Evolutionary conservation across 768 basidiomycete genomes (phyloP).

Genomic region (Russula abietina): DNA sequence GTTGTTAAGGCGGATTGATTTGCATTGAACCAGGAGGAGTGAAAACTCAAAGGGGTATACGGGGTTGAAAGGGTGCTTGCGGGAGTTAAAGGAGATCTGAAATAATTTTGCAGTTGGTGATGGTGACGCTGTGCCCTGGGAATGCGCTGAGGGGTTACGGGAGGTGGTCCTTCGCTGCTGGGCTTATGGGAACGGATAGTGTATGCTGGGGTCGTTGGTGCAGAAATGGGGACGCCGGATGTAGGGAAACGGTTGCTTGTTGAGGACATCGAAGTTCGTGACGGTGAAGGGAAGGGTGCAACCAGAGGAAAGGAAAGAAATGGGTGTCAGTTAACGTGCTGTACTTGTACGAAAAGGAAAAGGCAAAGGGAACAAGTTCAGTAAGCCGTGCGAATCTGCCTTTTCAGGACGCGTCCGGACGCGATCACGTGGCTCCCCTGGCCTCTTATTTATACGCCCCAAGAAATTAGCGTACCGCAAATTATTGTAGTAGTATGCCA

Average conservation of each 20-base stretch:
- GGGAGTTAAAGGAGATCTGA: constrained; percentile 57
- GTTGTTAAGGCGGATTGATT: constrained; percentile 52
- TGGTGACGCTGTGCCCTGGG: constrained; percentile 39
- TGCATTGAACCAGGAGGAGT: constrained; percentile 48
- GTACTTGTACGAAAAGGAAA: constrained; percentile 16
- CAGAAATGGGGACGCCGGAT: constrained; percentile 35
- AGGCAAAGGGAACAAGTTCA: constrained; percentile 14
- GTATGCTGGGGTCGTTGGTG: constrained; percentile 40
- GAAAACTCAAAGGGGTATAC: constrained; percentile 64
- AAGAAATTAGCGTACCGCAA: constrained; percentile 12
- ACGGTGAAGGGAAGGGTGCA: constrained; percentile 17
- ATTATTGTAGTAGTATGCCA: background rate
- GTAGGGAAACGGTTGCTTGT: constrained; percentile 20
- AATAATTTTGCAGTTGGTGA: constrained; percentile 31
- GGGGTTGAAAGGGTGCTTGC: constrained; percentile 47
- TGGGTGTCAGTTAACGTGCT: constrained; percentile 23
- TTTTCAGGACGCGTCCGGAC: constrained; percentile 27
- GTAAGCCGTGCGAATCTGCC: constrained; percentile 24
- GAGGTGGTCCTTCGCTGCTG: constrained; percentile 32
- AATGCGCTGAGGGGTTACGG: constrained; percentile 63
- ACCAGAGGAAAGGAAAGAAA: constrained; percentile 13
- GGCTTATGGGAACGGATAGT: constrained; percentile 34
- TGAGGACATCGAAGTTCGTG: constrained; percentile 21
- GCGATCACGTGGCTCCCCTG: constrained; percentile 23
- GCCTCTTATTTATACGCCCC: background rate